Conservation (phyloP, 192 early-diverging fungal species). For the Podila minutissima region DNA sequence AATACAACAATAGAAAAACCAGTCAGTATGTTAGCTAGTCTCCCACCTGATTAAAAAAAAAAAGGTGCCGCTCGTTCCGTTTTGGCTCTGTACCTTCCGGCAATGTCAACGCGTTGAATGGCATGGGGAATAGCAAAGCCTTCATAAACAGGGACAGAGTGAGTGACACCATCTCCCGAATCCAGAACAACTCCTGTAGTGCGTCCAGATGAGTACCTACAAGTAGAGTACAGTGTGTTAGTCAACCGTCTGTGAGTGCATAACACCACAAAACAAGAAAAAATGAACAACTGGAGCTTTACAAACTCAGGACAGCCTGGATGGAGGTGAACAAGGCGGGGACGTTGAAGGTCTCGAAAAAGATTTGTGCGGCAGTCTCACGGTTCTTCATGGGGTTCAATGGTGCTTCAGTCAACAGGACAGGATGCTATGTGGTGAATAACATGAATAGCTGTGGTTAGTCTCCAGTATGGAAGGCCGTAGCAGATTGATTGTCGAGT, state of each 20-base stretch:
- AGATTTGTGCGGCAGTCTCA: slow-evolving; percentile 94
- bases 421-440: slow-evolving; percentile 80
- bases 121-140: slow-evolving; percentile 97
- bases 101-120: slow-evolving; percentile 92
- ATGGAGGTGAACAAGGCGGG: slow-evolving; percentile 97
- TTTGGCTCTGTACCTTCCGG: slow-evolving; percentile 66
- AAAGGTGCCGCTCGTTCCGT: not conserved
- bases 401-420: slow-evolving; percentile 96
- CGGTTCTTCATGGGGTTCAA: slow-evolving; percentile 93
- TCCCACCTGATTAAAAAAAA: too few species aligned
- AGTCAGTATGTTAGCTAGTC: not conserved
- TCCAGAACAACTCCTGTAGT: slow-evolving; percentile 98
- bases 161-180: slow-evolving; percentile 96
- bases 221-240: not conserved
- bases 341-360: slow-evolving; percentile 99
- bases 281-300: slow-evolving; percentile 18
- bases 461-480: not conserved
- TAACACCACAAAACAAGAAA: slow-evolving; percentile 4
- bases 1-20: not conserved
- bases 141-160: slow-evolving; percentile 93
- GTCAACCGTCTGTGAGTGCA: not conserved
- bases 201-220: slow-evolving; percentile 93
- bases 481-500: not conserved
- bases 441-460: not conserved
- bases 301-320: slow-evolving; percentile 97